Evolutionary conservation across 2,329 filamentous ascomycete genomes (phyloP).

Genomic region (Aspergillus niger): DNA sequence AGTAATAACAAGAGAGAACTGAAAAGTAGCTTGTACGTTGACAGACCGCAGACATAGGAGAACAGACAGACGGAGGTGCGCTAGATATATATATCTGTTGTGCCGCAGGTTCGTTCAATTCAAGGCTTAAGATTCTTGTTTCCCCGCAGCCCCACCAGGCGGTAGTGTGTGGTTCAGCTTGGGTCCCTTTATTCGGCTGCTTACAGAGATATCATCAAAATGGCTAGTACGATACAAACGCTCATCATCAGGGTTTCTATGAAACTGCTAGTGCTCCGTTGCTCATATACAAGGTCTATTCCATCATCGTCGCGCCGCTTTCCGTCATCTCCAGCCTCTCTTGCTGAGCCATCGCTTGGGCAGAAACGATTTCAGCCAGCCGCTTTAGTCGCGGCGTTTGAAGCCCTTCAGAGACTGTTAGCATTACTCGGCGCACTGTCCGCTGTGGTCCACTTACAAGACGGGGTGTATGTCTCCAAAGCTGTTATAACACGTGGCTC

Average conservation of each 20-base stretch:
- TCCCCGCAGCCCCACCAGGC: constrained; percentile 3
- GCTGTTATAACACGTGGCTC: constrained; percentile 95
- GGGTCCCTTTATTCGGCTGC: neutral
- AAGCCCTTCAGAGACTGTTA: constrained; percentile 65
- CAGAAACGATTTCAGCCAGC: constrained; percentile 95
- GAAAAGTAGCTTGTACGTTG: neutral
- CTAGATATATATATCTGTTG: neutral
- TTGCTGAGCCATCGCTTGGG: constrained; percentile 93
- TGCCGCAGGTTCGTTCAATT: neutral
- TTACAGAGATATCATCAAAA: neutral
- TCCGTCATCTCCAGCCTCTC: constrained; percentile 68
- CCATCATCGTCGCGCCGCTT: constrained; percentile 27
- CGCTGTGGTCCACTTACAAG: constrained; percentile 66
- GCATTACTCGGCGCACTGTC: constrained; percentile 9
- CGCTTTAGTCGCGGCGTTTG: constrained; percentile 95
- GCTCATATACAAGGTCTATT: constrained; percentile 32
- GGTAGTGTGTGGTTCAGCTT: neutral
- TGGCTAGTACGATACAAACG: neutral
- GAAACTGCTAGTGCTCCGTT: constrained; percentile 26
- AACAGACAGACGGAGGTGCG: neutral
- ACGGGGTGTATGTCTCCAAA: constrained; percentile 95
- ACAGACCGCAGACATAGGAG: no score
- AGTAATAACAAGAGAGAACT: neutral
- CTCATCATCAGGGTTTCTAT: neutral
- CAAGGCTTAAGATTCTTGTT: constrained; percentile 1